These are phyloP conservation scores for Stephanodiscus minutulus DNA, from an alignment of 108 stramenopile species.

Conservation along the genomic window DNA sequence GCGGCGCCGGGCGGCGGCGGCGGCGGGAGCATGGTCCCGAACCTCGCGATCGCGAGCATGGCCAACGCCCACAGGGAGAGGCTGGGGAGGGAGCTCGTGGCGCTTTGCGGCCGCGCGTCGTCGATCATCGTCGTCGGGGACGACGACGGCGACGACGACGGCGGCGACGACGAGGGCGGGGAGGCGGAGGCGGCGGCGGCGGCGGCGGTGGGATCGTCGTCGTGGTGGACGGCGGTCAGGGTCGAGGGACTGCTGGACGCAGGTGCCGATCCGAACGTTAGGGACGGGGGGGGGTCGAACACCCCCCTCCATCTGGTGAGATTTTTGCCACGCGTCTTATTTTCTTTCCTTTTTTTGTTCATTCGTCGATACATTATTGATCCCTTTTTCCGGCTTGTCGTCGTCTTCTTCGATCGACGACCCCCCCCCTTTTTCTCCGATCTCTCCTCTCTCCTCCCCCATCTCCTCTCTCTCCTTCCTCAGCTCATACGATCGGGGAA, in stretches of 20 bases:
- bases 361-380: background rate
- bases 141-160: background rate
- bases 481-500: conserved; percentile 43
- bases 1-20: too few species aligned
- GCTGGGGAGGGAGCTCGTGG: conserved; percentile 29
- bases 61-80: conserved; percentile 40
- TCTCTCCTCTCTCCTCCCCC: background rate
- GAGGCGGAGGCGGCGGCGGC: background rate
- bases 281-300: conserved; percentile 33
- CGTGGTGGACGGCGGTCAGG: conserved; percentile 17
- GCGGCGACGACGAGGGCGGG: background rate
- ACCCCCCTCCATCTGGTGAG: conserved; percentile 46
- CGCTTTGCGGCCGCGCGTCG: conserved; percentile 30
- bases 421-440: background rate
- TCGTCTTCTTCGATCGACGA: background rate
- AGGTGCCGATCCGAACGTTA: conserved; percentile 40
- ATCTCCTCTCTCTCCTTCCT: background rate
- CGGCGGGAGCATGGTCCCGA: conserved; percentile 13
- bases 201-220: conserved; percentile 9
- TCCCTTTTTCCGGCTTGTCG: too few species aligned
- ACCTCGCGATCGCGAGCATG: conserved; percentile 39
- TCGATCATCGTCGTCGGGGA: too few species aligned
- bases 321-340: too few species aligned
- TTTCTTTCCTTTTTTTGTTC: background rate
- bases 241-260: conserved; percentile 50